These are phyloP conservation scores for Ophiostoma perfectum DNA, from an alignment of 2,329 filamentous ascomycete genomes.

Conservation along the genomic window DNA sequence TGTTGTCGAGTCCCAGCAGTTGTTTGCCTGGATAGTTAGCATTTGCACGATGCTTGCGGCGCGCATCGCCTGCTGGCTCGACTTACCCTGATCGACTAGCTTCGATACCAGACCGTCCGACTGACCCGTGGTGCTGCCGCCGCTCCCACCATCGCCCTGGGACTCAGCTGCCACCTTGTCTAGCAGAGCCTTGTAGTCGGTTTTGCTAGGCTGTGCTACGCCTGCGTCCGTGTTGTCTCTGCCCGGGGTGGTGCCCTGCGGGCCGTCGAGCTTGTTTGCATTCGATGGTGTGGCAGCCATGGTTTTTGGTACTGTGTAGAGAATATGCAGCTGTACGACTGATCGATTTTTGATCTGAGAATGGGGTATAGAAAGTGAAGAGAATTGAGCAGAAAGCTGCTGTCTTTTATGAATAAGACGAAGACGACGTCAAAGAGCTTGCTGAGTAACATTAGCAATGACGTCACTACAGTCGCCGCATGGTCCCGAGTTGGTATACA, in stretches of 20 bases:
- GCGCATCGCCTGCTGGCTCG: not conserved
- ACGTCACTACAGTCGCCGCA: not conserved
- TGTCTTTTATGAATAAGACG: not conserved
- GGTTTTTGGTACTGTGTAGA: not conserved
- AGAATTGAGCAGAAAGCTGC: not conserved
- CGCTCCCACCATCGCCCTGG: conserved; percentile 22
- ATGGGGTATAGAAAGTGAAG: not conserved
- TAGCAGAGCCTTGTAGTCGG: conserved; percentile 41
- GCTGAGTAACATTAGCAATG: conserved; percentile 1
- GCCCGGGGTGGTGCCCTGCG: not conserved
- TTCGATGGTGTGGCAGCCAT: not conserved
- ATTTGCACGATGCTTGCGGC: not conserved
- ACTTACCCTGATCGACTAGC: conserved; percentile 42
- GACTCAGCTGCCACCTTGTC: conserved; percentile 39
- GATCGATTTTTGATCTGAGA: not conserved
- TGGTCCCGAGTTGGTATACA: not conserved
- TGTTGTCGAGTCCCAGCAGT: conserved; percentile 34
- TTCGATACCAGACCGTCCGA: conserved; percentile 28
- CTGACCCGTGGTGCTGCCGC: conserved; percentile 19
- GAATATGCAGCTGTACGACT: not conserved
- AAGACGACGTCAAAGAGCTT: not conserved
- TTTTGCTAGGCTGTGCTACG: not conserved
- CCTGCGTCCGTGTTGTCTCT: not conserved
- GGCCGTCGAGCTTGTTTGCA: not conserved
- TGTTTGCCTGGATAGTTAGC: conserved; percentile 32